Conservation (phyloP, 1,284 basidiomycete species). For the Schizopora paradoxa region DNA sequence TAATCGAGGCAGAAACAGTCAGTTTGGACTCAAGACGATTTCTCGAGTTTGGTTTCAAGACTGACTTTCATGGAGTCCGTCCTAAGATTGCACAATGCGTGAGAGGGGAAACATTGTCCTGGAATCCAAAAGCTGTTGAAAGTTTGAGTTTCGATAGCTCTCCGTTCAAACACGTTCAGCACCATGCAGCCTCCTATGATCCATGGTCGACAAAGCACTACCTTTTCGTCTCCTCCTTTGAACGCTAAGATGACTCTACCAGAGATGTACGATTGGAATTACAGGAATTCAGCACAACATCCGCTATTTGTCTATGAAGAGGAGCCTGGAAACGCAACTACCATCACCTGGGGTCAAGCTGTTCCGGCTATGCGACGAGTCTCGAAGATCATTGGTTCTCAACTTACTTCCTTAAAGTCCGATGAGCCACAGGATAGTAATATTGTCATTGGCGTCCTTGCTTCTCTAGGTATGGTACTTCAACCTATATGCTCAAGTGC, state of each 20-base stretch:
- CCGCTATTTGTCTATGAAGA: not conserved
- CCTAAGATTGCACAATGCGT: no score
- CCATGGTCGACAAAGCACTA: not conserved
- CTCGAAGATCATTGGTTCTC: not conserved
- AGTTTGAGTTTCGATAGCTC: no score
- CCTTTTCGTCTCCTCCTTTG: not conserved
- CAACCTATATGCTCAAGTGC: not conserved
- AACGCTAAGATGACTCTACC: not conserved
- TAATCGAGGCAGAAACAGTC: no score
- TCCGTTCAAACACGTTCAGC: no score
- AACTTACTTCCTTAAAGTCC: not conserved
- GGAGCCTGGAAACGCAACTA: not conserved
- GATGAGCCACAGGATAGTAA: not conserved
- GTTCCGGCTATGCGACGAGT: not conserved
- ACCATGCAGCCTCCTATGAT: no score
- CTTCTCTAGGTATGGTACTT: slow-evolving; percentile 1
- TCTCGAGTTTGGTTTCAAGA: no score
- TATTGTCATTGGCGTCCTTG: slow-evolving; percentile 1
- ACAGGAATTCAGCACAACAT: not conserved
- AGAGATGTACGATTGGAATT: not conserved
- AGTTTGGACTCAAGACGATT: no score
- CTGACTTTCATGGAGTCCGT: no score
- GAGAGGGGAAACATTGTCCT: no score
- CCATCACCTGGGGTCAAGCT: not conserved
- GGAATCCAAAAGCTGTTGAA: no score